Evolutionary conservation across 2,329 filamentous ascomycete genomes (phyloP).

Genomic region (Rachicladosporium sp.): DNA sequence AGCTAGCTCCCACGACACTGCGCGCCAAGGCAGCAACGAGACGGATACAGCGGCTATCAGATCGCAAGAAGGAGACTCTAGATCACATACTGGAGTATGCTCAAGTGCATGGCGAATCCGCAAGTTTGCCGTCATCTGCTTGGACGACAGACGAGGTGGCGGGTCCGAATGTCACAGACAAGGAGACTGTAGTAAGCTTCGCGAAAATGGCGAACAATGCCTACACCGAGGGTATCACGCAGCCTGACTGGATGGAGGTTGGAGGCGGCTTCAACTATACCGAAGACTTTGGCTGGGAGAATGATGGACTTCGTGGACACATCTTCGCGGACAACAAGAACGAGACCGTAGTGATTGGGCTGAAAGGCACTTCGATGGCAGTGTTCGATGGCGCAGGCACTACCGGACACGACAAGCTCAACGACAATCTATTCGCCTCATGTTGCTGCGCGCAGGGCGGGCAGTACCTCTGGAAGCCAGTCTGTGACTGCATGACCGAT

Average conservation of each 20-base stretch:
- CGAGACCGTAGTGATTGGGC: conserved; percentile 71
- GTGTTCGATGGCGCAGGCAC: conserved; percentile 90
- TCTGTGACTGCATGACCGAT: conserved; percentile 77
- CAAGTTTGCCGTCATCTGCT: conserved; percentile 56
- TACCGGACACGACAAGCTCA: conserved; percentile 88
- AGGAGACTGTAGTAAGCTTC: conserved; percentile 68
- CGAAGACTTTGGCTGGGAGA: conserved; percentile 80
- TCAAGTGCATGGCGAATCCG: conserved; percentile 53
- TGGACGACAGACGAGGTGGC: conserved; percentile 74
- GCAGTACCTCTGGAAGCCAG: conserved; percentile 76
- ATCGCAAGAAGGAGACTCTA: conserved; percentile 63
- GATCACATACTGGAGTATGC: conserved; percentile 67
- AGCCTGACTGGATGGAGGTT: conserved; percentile 69
- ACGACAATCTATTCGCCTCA: conserved; percentile 96
- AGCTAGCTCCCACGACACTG: conserved; percentile 32
- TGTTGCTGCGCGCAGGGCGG: conserved; percentile 91
- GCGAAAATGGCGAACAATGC: conserved; percentile 84
- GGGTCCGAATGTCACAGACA: conserved; percentile 74
- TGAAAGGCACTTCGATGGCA: conserved; percentile 56
- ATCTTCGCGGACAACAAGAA: conserved; percentile 78
- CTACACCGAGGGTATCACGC: conserved; percentile 59
- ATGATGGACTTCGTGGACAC: conserved; percentile 76
- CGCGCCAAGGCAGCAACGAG: conserved; percentile 29
- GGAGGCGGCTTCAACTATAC: conserved; percentile 67
- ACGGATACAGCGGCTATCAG: conserved; percentile 68